Conservation (phyloP, 805 yeast genomes). For the Kodamaea restingae region DNA sequence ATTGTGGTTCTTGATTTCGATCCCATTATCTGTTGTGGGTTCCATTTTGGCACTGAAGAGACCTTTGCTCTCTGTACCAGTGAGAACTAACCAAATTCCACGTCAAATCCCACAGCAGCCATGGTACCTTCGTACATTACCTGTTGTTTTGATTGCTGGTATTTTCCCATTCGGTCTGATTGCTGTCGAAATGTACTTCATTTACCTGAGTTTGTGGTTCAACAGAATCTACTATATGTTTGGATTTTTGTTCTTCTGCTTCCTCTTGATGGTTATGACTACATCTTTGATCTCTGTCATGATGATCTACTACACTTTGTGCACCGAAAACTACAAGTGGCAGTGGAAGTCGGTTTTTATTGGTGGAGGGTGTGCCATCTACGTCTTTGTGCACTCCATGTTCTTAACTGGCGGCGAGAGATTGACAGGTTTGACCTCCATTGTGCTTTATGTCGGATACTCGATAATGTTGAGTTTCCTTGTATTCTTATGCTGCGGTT, state of each 20-base stretch:
- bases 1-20: constrained; percentile 81
- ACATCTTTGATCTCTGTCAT: constrained; percentile 76
- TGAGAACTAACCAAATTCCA: constrained; percentile 90
- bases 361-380: constrained; percentile 85
- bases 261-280: constrained; percentile 75
- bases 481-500: constrained; percentile 79
- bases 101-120: constrained; percentile 94
- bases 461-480: constrained; percentile 65
- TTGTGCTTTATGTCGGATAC: constrained; percentile 80
- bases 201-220: constrained; percentile 89
- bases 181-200: constrained; percentile 91
- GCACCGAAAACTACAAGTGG: constrained; percentile 94
- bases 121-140: constrained; percentile 65
- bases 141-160: constrained; percentile 74
- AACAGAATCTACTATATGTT: constrained; percentile 94
- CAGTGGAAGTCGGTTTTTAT: constrained; percentile 90
- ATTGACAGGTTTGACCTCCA: constrained; percentile 69
- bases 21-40: constrained; percentile 83
- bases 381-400: constrained; percentile 80
- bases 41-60: constrained; percentile 70
- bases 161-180: constrained; percentile 93
- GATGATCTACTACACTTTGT: constrained; percentile 76
- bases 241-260: constrained; percentile 90
- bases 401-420: constrained; percentile 60
- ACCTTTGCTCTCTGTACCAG: constrained; percentile 63